phyloP scores from a whole-genome alignment of 441 rosid species.

The Gossypium aridum region DNA sequence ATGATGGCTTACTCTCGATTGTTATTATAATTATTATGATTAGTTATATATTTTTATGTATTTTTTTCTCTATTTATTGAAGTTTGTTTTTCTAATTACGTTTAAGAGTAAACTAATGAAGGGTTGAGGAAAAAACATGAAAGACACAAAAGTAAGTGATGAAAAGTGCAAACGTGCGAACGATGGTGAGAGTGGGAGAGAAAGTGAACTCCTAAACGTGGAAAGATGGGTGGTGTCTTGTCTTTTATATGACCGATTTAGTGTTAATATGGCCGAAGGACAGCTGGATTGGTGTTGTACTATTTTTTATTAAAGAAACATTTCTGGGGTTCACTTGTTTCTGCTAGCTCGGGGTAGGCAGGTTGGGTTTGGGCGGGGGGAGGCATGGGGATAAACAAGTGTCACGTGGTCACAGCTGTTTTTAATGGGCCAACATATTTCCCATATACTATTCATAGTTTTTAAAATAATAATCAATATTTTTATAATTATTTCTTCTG shows the following conservation, averaged over 20 bases:
- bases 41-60: neutral
- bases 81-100: neutral
- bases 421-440: neutral
- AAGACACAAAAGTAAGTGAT: neutral
- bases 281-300: constrained; percentile 9
- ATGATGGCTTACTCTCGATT: constrained; percentile 7
- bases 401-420: constrained; percentile 31
- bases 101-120: neutral
- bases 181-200: neutral
- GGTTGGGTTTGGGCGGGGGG: neutral
- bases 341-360: neutral
- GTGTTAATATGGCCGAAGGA: neutral
- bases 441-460: neutral
- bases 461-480: too few species aligned
- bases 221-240: constrained; percentile 1
- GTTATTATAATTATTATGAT: neutral
- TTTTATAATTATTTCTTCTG: too few species aligned
- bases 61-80: neutral
- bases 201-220: too few species aligned
- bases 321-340: too few species aligned
- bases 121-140: neutral
- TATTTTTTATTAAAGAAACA: too few species aligned
- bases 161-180: neutral
- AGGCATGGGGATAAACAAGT: neutral
- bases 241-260: neutral